These are phyloP conservation scores for Ceratocystis smalleyi DNA, from an alignment of 2,329 filamentous ascomycete species.

Conservation along the genomic window DNA sequence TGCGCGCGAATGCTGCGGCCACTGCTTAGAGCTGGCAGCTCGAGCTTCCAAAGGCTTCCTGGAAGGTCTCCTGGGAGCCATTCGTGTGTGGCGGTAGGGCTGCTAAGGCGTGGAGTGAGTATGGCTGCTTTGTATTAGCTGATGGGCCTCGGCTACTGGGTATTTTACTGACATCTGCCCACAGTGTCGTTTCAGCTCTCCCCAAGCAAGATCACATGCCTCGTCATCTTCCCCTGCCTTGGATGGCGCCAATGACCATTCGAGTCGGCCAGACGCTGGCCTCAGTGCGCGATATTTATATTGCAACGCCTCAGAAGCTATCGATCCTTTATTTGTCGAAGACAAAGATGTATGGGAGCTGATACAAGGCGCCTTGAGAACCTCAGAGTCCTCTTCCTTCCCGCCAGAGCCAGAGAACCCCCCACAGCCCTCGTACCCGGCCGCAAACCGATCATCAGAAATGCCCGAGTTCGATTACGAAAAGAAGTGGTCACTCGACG, in stretches of 20 bases:
- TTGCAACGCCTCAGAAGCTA: neutral
- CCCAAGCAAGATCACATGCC: neutral
- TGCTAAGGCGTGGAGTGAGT: no score
- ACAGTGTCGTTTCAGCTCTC: neutral
- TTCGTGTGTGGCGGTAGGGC: neutral
- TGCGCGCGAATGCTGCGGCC: constrained; percentile 9
- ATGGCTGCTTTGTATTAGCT: neutral
- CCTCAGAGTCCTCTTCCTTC: neutral
- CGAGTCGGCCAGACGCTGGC: neutral
- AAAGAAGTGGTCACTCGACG: constrained; percentile 11
- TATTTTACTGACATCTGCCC: neutral
- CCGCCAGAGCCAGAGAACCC: neutral
- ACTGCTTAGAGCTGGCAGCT: constrained; percentile 12
- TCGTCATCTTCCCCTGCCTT: neutral
- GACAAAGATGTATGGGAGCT: constrained; percentile 8
- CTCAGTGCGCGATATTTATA: neutral
- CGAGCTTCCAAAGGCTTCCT: constrained; percentile 1
- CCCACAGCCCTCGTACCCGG: neutral
- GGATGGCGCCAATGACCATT: neutral
- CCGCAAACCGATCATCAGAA: no score
- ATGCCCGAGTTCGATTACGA: constrained; percentile 1
- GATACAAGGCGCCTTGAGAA: constrained; percentile 1
- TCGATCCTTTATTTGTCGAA: neutral
- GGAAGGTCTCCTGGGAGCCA: neutral
- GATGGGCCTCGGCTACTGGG: neutral